Percentiles rank a stretch among this genome's conserved stretches.
phyloP scores from a whole-genome alignment of 1,139 yeast species.

The Geotrichum fermentans region DNA sequence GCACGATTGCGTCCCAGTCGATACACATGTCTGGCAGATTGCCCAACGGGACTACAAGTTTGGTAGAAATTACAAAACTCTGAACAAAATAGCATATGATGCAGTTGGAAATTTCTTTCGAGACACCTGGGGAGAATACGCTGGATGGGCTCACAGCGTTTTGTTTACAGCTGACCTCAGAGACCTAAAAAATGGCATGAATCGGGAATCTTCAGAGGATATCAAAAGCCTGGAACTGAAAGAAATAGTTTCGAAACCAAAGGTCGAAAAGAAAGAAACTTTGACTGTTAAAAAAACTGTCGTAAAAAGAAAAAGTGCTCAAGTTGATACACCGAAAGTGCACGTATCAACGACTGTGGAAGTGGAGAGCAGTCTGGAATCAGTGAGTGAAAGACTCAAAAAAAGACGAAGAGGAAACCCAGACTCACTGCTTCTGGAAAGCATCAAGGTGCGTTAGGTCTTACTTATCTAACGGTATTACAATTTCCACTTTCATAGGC shows the following conservation, averaged over 20 bases:
- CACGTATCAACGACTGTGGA: neutral
- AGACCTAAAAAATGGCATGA: slow-evolving; percentile 53
- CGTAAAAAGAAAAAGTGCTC: neutral
- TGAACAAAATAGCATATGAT: slow-evolving; percentile 57
- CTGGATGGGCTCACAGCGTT: slow-evolving; percentile 98
- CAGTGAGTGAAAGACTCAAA: slow-evolving; percentile 15
- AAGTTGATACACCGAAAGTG: neutral
- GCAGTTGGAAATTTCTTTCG: slow-evolving; percentile 59
- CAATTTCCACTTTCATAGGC: too few relatives aligned
- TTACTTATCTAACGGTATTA: neutral
- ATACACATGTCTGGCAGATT: slow-evolving; percentile 92
- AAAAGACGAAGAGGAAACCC: slow-evolving; percentile 1
- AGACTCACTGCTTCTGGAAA: neutral
- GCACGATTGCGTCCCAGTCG: slow-evolving; percentile 88
- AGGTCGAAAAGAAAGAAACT: neutral
- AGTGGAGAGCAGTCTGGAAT: slow-evolving; percentile 4
- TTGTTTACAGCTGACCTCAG: slow-evolving; percentile 78
- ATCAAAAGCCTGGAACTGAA: neutral
- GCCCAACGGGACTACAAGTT: slow-evolving; percentile 76
- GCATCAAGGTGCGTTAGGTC: neutral
- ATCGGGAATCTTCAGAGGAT: neutral
- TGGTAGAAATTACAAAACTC: slow-evolving; percentile 42
- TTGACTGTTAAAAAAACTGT: neutral
- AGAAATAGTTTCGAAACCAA: too few relatives aligned
- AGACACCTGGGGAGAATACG: slow-evolving; percentile 78